These are phyloP conservation scores for Licmophora abbreviata DNA, from an alignment of 108 stramenopile species.

Conservation along the genomic window DNA sequence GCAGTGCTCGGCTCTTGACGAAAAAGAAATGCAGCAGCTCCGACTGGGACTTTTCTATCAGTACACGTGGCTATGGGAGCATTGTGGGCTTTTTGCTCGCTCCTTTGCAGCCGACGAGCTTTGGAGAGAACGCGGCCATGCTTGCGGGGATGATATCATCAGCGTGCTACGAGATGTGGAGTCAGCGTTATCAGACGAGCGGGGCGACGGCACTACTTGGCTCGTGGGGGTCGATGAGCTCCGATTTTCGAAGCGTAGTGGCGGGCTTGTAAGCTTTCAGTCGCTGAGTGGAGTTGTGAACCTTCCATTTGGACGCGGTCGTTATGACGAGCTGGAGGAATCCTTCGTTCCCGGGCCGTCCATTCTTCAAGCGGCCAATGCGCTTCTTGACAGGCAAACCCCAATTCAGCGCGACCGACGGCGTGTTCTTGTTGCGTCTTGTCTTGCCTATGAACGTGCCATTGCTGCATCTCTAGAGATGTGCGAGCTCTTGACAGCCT, in stretches of 20 bases:
- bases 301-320: not conserved
- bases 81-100: slow-evolving; percentile 82
- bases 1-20: slow-evolving; percentile 6
- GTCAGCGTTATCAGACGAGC: slow-evolving; percentile 14
- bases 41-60: slow-evolving; percentile 46
- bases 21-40: slow-evolving; percentile 11
- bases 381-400: slow-evolving; percentile 37
- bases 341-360: slow-evolving; percentile 11
- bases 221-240: not conserved
- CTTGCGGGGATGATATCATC: slow-evolving; percentile 57
- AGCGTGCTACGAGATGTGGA: slow-evolving; percentile 44
- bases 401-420: slow-evolving; percentile 55
- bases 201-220: no score
- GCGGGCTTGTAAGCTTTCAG: slow-evolving; percentile 9
- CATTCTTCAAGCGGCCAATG: slow-evolving; percentile 31
- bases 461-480: slow-evolving; percentile 36
- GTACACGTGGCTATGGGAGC: slow-evolving; percentile 75
- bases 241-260: not conserved
- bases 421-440: slow-evolving; percentile 67
- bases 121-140: slow-evolving; percentile 75
- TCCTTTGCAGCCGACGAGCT: slow-evolving; percentile 75
- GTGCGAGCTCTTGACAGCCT: not conserved
- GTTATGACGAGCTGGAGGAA: not conserved
- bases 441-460: slow-evolving; percentile 57
- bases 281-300: slow-evolving; percentile 11